phyloP scores from a whole-genome alignment of 345 rosid genomes.

The Citrus reticulata region DNA sequence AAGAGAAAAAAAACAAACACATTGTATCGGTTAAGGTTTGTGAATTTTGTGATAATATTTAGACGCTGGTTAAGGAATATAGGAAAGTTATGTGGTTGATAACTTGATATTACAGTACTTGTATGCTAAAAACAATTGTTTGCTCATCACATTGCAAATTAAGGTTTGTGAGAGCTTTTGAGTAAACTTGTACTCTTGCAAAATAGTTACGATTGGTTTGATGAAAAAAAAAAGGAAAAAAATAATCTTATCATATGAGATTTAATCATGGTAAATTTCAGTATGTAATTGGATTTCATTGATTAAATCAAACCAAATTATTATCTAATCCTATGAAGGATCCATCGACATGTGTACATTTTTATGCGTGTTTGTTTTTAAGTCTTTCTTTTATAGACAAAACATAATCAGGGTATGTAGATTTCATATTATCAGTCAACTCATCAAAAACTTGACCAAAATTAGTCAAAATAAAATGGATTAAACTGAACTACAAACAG shows the following conservation, averaged over 20 bases:
- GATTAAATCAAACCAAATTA: no score
- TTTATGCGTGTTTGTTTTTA: no score
- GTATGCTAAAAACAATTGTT: background rate
- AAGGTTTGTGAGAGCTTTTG: background rate
- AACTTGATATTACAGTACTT: no score
- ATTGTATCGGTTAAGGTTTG: background rate
- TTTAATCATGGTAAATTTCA: no score
- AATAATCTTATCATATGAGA: no score
- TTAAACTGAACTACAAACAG: background rate
- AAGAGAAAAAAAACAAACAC: background rate
- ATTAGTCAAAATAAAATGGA: background rate
- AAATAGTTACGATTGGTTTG: background rate
- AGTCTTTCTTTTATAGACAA: no score
- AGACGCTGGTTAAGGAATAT: background rate
- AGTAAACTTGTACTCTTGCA: background rate
- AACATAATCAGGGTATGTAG: no score
- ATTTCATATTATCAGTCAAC: no score
- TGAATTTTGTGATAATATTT: background rate
- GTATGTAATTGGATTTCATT: no score
- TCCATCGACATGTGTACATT: no score
- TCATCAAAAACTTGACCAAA: background rate
- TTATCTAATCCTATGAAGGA: no score
- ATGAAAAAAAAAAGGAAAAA: no score
- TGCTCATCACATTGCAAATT: background rate
- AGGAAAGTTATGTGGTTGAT: background rate